A percentile compares a stretch with the other conserved stretches of the same genome.
phyloP scores from a whole-genome alignment of 164 flowering plant species.

The Vitis riparia region DNA sequence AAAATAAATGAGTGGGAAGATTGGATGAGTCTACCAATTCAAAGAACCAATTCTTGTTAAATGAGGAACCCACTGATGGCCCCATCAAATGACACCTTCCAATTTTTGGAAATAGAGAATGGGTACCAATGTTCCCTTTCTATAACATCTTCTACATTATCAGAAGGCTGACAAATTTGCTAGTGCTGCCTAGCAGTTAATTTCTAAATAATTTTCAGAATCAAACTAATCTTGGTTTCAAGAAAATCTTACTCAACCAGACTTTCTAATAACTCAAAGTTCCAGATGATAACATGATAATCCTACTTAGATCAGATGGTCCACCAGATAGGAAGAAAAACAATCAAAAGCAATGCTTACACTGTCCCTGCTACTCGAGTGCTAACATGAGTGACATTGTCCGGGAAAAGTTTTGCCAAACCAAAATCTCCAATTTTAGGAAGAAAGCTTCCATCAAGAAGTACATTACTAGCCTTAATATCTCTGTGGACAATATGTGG shows the following conservation, averaged over 20 bases:
- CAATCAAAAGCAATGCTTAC: constrained; percentile 44
- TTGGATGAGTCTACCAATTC: neutral
- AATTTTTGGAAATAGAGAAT: neutral
- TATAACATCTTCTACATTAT: neutral
- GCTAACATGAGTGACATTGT: constrained; percentile 81
- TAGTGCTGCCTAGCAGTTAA: neutral
- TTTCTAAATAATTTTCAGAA: neutral
- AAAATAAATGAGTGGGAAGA: too few species aligned
- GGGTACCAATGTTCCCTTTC: neutral
- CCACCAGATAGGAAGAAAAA: neutral
- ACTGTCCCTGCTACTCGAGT: constrained; percentile 89
- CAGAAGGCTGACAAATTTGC: neutral
- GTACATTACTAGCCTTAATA: constrained; percentile 86
- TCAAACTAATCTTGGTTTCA: too few species aligned
- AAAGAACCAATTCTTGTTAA: neutral
- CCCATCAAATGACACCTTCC: neutral
- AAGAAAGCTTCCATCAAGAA: constrained; percentile 60
- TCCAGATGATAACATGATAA: too few species aligned
- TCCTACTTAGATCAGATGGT: too few species aligned
- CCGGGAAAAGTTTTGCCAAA: constrained; percentile 85
- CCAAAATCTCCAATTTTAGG: constrained; percentile 96
- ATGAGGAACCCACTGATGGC: neutral
- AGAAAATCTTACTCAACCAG: too few species aligned
- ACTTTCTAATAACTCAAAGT: too few species aligned
- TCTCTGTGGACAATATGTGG: constrained; percentile 81